Evolutionary conservation across 2,329 filamentous ascomycete genomes (phyloP).

Genomic region (Colletotrichum cereale): DNA sequence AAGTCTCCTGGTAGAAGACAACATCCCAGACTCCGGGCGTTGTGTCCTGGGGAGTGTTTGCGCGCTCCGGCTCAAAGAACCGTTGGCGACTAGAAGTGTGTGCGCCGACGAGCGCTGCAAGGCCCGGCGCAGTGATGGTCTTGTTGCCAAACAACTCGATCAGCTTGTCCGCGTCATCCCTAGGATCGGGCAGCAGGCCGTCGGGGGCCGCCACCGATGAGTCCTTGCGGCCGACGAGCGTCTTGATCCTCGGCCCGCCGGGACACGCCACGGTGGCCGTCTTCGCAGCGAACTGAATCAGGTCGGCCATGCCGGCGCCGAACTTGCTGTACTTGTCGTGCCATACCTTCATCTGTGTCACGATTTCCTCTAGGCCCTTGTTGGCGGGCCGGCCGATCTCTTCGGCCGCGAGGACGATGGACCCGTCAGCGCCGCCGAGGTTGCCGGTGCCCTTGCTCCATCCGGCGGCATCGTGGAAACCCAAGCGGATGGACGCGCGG

Average conservation of each 20-base stretch:
- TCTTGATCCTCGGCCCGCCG: slow-evolving; percentile 60
- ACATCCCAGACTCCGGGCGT: slow-evolving; percentile 67
- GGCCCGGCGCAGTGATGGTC: slow-evolving; percentile 62
- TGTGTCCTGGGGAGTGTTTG: slow-evolving; percentile 62
- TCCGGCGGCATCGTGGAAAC: slow-evolving; percentile 61
- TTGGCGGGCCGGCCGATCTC: slow-evolving; percentile 57
- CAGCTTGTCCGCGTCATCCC: slow-evolving; percentile 58
- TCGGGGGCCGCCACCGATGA: slow-evolving; percentile 53
- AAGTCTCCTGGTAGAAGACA: slow-evolving; percentile 60
- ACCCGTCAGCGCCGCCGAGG: slow-evolving; percentile 60
- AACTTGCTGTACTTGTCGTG: slow-evolving; percentile 56
- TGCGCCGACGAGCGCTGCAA: slow-evolving; percentile 67
- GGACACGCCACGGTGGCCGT: slow-evolving; percentile 63
- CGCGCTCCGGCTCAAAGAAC: slow-evolving; percentile 54
- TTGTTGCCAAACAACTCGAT: slow-evolving; percentile 64
- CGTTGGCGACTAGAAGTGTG: slow-evolving; percentile 65
- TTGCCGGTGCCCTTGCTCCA: slow-evolving; percentile 54
- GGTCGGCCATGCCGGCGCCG: slow-evolving; percentile 63
- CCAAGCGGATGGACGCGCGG: slow-evolving; percentile 59
- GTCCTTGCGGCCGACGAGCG: slow-evolving; percentile 65
- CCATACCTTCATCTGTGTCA: slow-evolving; percentile 53
- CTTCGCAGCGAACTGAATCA: slow-evolving; percentile 65
- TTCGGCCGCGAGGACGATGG: slow-evolving; percentile 52
- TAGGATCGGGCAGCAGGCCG: slow-evolving; percentile 58
- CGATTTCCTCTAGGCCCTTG: slow-evolving; percentile 60